Evolutionary conservation across 768 basidiomycete genomes (phyloP), one percentile per base, ranked within the genome.

Genomic region (Crucibulum laeve): DNA sequence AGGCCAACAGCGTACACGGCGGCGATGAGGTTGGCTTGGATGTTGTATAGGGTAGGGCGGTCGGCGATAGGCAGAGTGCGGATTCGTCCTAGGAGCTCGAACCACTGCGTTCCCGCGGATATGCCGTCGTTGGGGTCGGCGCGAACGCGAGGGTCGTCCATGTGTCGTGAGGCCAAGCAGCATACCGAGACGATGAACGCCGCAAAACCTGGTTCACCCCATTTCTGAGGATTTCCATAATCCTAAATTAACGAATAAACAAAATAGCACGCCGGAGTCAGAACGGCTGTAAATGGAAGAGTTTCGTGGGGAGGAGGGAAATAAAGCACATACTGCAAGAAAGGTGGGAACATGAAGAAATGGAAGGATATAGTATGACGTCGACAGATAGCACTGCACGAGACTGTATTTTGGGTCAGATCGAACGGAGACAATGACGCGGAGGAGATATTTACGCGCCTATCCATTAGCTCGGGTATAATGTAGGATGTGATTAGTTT

Each of bases 181-280:
- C 92, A 95, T 25, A 94, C 74, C 1, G 91, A 79, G n/a, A 95
- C 90, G 48, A 95, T 89, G 58, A 94, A 93, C 7, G 91, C 84
- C 30, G 88, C 91, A 56, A 96, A 96, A 6, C 93, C 93, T 5
- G 93, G 90, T 63, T 94, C 91, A 39, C 85, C 89, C 92, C 93
- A 95, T 71, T 93, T 93, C 63, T 81, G 79, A 40, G 93, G 93
- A 51, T 92, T 89, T 32, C 89, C 90, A 59, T 96, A 96, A 63
- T 96, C 92, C 85, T 89, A 44, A 45, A 15, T 14, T 30, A n/a
- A 30, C 8, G n/a, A n/a, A 30, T 30, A n/a, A 30, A 30, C 8
- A 8, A 30, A 30, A 36, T 10, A 18, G 18, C 13, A 36, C 8
- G 35, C 8, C n/a, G 17, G 35, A 18, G 35, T 36, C 35, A 36